A percentile compares a stretch with the other conserved stretches of the same genome.
Evolutionary conservation across 2,329 filamentous ascomycete species (phyloP).

Genomic region (Cryphonectria radicalis): DNA sequence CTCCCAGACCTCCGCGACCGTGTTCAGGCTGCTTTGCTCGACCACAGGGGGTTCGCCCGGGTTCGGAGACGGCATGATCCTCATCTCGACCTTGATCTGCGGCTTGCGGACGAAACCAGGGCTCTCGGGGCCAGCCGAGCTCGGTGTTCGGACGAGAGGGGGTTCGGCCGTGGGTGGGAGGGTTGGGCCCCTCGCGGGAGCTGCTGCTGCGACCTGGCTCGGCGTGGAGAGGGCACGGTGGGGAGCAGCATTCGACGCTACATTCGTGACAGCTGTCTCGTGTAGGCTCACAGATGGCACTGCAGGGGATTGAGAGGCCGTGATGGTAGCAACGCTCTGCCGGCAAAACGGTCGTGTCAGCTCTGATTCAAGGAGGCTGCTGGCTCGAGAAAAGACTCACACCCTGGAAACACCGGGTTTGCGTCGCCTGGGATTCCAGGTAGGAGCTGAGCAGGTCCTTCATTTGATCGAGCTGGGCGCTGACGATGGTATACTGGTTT

Average conservation of each 20-base stretch:
- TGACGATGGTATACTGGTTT: constrained; percentile 40
- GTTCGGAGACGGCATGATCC: constrained; percentile 18
- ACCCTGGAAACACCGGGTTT: constrained; percentile 39
- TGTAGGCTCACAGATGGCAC: not conserved
- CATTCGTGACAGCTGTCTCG: not conserved
- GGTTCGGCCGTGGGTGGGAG: constrained; percentile 4
- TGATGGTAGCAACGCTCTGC: constrained; percentile 15
- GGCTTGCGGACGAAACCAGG: not conserved
- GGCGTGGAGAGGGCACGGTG: not conserved
- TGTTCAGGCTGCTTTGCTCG: constrained; percentile 41
- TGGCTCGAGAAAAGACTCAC: constrained; percentile 33
- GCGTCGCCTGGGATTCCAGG: constrained; percentile 34
- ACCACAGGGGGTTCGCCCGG: constrained; percentile 39
- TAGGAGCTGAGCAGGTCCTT: constrained; percentile 36
- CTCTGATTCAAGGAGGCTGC: not conserved
- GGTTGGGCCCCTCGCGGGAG: not conserved
- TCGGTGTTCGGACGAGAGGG: not conserved
- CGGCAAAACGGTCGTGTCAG: not conserved
- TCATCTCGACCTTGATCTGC: constrained; percentile 19
- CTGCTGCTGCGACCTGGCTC: not conserved
- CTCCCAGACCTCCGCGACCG: constrained; percentile 43
- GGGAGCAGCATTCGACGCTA: not conserved
- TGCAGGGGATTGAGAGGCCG: not conserved
- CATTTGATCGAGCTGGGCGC: constrained; percentile 41
- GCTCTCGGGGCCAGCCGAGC: not conserved